phyloP scores from a whole-genome alignment of 805 yeast species.

The Candida tammaniensis region DNA sequence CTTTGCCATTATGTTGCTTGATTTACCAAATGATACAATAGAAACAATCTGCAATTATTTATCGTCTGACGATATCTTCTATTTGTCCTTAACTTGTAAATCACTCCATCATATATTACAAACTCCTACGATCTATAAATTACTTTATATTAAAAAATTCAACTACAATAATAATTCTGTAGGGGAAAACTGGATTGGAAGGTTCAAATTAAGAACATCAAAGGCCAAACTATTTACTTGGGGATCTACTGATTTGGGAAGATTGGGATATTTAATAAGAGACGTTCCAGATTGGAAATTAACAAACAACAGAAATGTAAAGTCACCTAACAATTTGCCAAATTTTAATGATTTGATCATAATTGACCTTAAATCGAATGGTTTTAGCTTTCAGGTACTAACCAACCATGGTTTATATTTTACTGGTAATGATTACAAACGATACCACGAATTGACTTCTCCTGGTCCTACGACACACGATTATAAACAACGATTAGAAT shows the following conservation, averaged over 20 bases:
- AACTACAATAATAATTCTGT: conserved; percentile 38
- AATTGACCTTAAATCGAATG: conserved; percentile 58
- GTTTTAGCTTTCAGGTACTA: conserved; percentile 59
- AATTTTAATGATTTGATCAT: conserved; percentile 33
- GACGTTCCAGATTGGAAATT: conserved; percentile 23
- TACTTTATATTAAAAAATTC: conserved; percentile 43
- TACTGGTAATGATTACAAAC: conserved; percentile 42
- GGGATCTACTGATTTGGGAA: conserved; percentile 44
- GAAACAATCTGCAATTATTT: conserved; percentile 17
- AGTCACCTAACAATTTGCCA: conserved; percentile 36
- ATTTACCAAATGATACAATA: conserved; percentile 5
- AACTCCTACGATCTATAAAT: conserved; percentile 16
- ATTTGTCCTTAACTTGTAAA: conserved; percentile 39
- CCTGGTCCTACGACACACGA: conserved; percentile 29
- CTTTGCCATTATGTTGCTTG: conserved; percentile 5
- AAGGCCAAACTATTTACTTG: conserved; percentile 46
- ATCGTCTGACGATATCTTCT: conserved; percentile 36
- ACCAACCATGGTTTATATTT: conserved; percentile 56
- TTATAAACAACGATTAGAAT: conserved; percentile 2
- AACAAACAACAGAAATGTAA: conserved; percentile 24
- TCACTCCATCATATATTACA: conserved; percentile 26
- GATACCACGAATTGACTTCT: conserved; percentile 12
- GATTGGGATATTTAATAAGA: conserved; percentile 43
- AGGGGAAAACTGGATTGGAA: conserved; percentile 48
- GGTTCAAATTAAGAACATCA: conserved; percentile 39